Base-by-base conservation (phyloP, 106 monocot species). In the Cymbidium sinense region DNA sequence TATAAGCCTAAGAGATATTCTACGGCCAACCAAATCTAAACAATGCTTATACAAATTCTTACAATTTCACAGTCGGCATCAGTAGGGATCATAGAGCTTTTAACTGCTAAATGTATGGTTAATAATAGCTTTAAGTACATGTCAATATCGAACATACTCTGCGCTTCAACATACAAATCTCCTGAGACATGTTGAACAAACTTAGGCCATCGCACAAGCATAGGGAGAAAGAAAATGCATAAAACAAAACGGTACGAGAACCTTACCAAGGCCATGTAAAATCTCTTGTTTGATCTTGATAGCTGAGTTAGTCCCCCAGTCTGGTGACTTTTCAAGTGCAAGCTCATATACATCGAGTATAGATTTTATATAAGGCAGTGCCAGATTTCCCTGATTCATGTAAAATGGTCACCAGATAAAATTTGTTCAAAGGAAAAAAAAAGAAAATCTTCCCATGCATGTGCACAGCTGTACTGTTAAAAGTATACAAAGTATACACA, bases 241-340 rank as follows among this genome's bases (percentile, higher is more conserved):
- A 35, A 13, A 43, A 35, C 31, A 39, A 15, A 50, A 76, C 15
- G 30, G 74, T 75, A 36, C 70, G 19, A 73, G 82, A 27, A 58
- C 29, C 50, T 87, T 92, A 98, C 98, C 94, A 87, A 99, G 89
- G 55, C 92, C 86, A 79, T 86, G 88, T 43, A 99, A 69, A 64
- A 90, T 93, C 80, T 99, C 99, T 78, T 91, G 90, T 77, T 92
- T 95, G 82, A 99, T 95, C 80, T 99, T 95, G 82, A 83, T 79
- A 61, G 87, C 86, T 80, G 89, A 78, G 83, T 73, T 82, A 55
- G 86, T 88, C 35, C 79, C 83, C 79, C 87, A 89, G 76, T 85
- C 89, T 43, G 84, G 86, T 9, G 88, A 87, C 39, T 75, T 91
- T 84, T 88, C 79, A 78, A 99, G 89, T 50, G 83, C 92, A 80